A percentile compares a stretch with the other conserved stretches of the same genome.
These are phyloP conservation scores for Colletotrichum sp. DNA, from an alignment of 2,329 filamentous ascomycete genomes.

Conservation along the genomic window DNA sequence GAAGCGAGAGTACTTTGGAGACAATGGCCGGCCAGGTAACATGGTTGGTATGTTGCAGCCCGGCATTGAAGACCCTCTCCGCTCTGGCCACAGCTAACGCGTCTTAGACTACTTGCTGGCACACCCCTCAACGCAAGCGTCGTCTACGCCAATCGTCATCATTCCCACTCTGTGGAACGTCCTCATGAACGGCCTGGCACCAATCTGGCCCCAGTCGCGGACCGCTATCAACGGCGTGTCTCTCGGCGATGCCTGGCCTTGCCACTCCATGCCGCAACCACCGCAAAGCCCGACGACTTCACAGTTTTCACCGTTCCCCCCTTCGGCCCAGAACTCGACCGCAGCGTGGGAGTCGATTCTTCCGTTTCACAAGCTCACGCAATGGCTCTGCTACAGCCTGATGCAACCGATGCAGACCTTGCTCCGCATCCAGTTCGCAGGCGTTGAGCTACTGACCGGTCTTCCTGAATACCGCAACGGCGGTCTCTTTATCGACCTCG, in stretches of 20 bases:
- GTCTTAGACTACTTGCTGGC: slow-evolving; percentile 85
- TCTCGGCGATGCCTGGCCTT: slow-evolving; percentile 94
- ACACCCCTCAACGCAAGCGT: slow-evolving; percentile 87
- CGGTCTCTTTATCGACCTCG: slow-evolving; percentile 68
- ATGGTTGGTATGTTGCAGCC: slow-evolving; percentile 75
- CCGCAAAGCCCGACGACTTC: slow-evolving; percentile 50
- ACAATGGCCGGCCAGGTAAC: slow-evolving; percentile 85
- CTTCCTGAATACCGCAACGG: slow-evolving; percentile 77
- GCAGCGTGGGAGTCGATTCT: slow-evolving; percentile 72
- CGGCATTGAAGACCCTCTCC: not conserved
- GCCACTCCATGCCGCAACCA: slow-evolving; percentile 74
- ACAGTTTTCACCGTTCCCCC: slow-evolving; percentile 52
- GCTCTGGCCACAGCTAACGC: slow-evolving; percentile 24
- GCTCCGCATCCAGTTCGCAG: slow-evolving; percentile 55
- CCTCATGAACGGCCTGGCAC: slow-evolving; percentile 83
- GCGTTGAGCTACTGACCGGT: slow-evolving; percentile 64
- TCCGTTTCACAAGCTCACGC: slow-evolving; percentile 68
- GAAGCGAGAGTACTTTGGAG: slow-evolving; percentile 84
- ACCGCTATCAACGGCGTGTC: slow-evolving; percentile 86
- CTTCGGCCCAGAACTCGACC: slow-evolving; percentile 48
- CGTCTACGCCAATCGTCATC: slow-evolving; percentile 85
- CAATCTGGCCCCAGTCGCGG: slow-evolving; percentile 88
- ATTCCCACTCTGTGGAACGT: slow-evolving; percentile 90
- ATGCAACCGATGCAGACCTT: slow-evolving; percentile 67
- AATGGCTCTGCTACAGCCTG: slow-evolving; percentile 76